A percentile compares a stretch with the other conserved stretches of the same genome.
These are phyloP conservation scores for Pholiota microspora DNA, from an alignment of 768 basidiomycete species.

Conservation along the genomic window DNA sequence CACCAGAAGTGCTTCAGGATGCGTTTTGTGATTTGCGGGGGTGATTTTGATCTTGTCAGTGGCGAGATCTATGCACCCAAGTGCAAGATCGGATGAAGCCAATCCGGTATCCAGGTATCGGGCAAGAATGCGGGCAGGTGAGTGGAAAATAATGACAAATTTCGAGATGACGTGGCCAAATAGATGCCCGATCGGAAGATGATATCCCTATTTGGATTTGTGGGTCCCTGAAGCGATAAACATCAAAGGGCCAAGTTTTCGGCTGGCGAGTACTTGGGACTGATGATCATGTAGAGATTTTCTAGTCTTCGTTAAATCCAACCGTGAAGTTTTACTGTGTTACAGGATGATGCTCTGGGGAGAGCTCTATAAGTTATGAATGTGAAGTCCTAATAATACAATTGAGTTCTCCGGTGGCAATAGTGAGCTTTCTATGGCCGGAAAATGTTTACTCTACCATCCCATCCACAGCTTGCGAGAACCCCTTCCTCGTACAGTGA, in stretches of 20 bases:
- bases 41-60: background rate
- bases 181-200: background rate
- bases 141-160: background rate
- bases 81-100: background rate
- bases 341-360: too few relatives aligned
- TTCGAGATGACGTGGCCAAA: background rate
- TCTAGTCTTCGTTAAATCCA: too few relatives aligned
- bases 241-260: too few relatives aligned
- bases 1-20: too few relatives aligned
- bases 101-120: background rate
- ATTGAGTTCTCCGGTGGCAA: conserved; percentile 4
- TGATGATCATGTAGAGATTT: too few relatives aligned
- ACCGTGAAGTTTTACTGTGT: too few relatives aligned
- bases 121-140: background rate
- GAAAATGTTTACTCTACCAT: conserved; percentile 79
- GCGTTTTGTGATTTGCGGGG: background rate
- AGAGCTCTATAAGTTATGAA: too few relatives aligned
- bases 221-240: conserved; percentile 8
- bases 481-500: conserved; percentile 88
- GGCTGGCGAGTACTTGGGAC: too few relatives aligned
- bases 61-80: background rate
- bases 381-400: conserved; percentile 2
- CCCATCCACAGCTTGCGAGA: conserved; percentile 91
- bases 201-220: conserved; percentile 9
- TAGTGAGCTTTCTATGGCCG: conserved; percentile 36